Evolutionary conservation across 2,329 filamentous ascomycete species (phyloP), one percentile per base, ranked within the genome.

Genomic region (Fusarium haematococcum): DNA sequence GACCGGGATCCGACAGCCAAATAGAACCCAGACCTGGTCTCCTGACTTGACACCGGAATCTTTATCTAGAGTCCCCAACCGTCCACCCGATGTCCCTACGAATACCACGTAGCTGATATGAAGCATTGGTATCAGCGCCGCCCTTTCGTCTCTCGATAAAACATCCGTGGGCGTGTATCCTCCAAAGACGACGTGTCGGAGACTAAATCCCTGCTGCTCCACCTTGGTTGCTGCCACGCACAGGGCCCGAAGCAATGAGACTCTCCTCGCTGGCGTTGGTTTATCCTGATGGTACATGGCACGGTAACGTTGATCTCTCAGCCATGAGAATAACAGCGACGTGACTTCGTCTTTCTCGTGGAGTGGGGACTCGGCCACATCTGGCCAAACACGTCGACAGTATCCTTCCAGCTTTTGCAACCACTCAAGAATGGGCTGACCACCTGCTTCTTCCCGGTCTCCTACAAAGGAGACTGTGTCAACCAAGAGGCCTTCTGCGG

Each of bases 1-100:
- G 5, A 63, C 30, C 2, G 65, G 65, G 25, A 67, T 27, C 20
- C 13, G 33, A 4, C 58, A 67, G 10, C 65, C 65, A 57, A 67
- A 63, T 16, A 67, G 5, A 30, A 67, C 32, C 65, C 65, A 67
- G 14, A 67, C 25, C 58, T 67, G 45, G 13, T 67, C 58, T 18
- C 58, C 37, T 20, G 32, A 6, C 11, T 18, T 52, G 41, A 41
- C 43, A 13, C 16, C 30, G 2, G 13, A 37, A 11, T 14, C n/a
- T 3, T 20, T 14, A 30, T 33, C 9, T 20, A 62, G 23, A 8
- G 45, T 63, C 11, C 60, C 60, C 23, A 63, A 5, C 20, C 60
- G 18, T n/a, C 45, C 45, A 11, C 60, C 45, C 6, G 32, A 18
- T 20, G 60, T 63, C 13, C 45, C 45, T 5, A 63, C 25, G 27